Evolutionary conservation across 169 alveolate species (phyloP).

Genomic region (Perkinsus olseni): DNA sequence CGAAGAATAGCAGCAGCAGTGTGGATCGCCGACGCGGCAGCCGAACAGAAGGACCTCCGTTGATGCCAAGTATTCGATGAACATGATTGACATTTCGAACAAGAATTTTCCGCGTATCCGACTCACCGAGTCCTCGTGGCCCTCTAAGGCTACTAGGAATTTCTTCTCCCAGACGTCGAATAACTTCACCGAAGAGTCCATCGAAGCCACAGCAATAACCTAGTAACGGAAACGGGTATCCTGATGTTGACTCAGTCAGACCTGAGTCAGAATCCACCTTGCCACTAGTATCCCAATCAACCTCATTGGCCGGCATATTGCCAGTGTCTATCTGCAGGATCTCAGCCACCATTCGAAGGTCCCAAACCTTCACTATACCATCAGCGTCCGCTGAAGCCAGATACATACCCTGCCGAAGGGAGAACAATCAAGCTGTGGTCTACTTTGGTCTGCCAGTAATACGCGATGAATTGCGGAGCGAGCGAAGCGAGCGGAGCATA

Average conservation of each 20-base stretch:
- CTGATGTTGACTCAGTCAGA: too few species aligned
- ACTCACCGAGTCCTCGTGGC: not conserved
- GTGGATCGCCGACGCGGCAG: too few species aligned
- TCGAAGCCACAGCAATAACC: not conserved
- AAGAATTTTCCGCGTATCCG: too few species aligned
- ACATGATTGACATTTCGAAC: not conserved
- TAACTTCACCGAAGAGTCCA: not conserved
- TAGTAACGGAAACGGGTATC: too few species aligned
- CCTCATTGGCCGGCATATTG: slow-evolving; percentile 21
- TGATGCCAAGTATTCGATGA: not conserved
- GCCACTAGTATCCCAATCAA: not conserved
- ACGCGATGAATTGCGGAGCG: too few species aligned
- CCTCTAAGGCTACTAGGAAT: not conserved
- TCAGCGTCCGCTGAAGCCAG: slow-evolving; percentile 83
- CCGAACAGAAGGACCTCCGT: too few species aligned
- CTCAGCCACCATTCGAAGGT: slow-evolving; percentile 76
- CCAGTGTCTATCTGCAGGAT: slow-evolving; percentile 60
- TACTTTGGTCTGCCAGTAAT: too few species aligned
- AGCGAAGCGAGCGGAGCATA: too few species aligned
- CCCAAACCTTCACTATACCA: slow-evolving; percentile 83
- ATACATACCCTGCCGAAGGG: slow-evolving; percentile 47
- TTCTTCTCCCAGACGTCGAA: not conserved
- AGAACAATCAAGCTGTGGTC: too few species aligned
- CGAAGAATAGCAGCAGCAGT: too few species aligned
- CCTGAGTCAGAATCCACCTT: not conserved